These are phyloP conservation scores for Nepenthes gracilis DNA, from an alignment of 148 eudicot genomes.

Conservation along the genomic window DNA sequence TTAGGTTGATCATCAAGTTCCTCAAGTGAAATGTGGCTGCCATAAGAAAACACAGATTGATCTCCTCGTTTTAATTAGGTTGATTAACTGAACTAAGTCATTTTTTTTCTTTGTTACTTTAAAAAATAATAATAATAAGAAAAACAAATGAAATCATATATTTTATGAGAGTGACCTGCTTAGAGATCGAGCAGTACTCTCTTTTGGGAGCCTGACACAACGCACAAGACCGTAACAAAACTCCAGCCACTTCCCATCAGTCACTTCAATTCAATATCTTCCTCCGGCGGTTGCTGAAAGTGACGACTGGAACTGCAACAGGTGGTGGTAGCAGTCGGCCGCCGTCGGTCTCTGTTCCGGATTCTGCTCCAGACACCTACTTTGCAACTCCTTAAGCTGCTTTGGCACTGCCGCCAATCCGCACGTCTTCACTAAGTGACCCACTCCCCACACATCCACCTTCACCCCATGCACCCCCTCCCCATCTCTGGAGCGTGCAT, in stretches of 20 bases:
- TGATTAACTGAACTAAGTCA: too few species aligned
- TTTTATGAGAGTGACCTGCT: too few species aligned
- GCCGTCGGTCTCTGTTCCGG: conserved; percentile 83
- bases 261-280: conserved; percentile 1
- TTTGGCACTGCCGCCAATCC: conserved; percentile 20
- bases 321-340: conserved; percentile 87
- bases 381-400: conserved; percentile 50
- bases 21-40: too few species aligned
- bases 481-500: conserved; percentile 67
- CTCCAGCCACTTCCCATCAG: too few species aligned
- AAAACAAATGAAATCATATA: too few species aligned
- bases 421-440: conserved; percentile 35
- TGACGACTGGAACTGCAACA: conserved; percentile 69
- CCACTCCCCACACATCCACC: conserved; percentile 75
- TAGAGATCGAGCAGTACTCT: not conserved
- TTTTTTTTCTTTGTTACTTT: too few species aligned
- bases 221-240: too few species aligned
- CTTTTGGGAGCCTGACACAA: too few species aligned
- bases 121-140: too few species aligned
- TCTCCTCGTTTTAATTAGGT: too few species aligned
- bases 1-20: too few species aligned
- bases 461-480: conserved; percentile 76
- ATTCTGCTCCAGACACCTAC: conserved; percentile 54
- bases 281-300: conserved; percentile 6
- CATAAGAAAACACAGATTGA: too few species aligned